Base-by-base conservation (phyloP, 176 grass and related monocot species). In the Hordeum marinum region DNA sequence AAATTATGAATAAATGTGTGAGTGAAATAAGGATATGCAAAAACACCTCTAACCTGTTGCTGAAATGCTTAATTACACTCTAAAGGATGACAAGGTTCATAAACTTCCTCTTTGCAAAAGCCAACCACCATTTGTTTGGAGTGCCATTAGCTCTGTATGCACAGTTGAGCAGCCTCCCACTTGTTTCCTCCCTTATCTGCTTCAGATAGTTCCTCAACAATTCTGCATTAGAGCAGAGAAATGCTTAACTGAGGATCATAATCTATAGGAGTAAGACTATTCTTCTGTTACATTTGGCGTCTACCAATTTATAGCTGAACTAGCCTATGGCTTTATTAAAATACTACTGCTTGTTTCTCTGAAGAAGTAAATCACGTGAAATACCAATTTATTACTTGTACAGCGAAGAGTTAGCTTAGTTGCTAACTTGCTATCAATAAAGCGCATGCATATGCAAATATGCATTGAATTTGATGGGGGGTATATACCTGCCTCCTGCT, bases 171-270 rank as follows among this genome's bases (percentile, higher is more conserved):
- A 99, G 83, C 88, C 96, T 96, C 83, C 96, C 96, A 72, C 94
- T 99, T 31, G 94, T 96, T 76, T 99, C 96, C 82, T 99, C 93
- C 64, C 96, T 92, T 91, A 99, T 96, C 83, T 99, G 96, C 82
- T 96, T 96, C 94, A 99, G 81, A 92, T 96, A 99, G 83, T 92
- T 96, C 80, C 96, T 89, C 72, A 99, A 92, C 52, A 98, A 31
- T 59, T 99, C 96, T 99, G 94, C 82, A 95, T 31, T 74, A 69
- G 55, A 31, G 63, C 14, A 40, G 23, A 48, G 3, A 79, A 72
- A 54, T 39, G 63, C 14, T 50, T 25, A 42, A 36, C 21, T 46
- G 29, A 76, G 36, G 6, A 80, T 60, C 11, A 5, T 17, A 80
- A 68, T 42, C 68, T n/a, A 62, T 63, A 4, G 40, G 37, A 42